Evolutionary conservation across 768 basidiomycete species (phyloP), one percentile per base, ranked within the genome.

Genomic region (Dacryopinax primogenitus): DNA sequence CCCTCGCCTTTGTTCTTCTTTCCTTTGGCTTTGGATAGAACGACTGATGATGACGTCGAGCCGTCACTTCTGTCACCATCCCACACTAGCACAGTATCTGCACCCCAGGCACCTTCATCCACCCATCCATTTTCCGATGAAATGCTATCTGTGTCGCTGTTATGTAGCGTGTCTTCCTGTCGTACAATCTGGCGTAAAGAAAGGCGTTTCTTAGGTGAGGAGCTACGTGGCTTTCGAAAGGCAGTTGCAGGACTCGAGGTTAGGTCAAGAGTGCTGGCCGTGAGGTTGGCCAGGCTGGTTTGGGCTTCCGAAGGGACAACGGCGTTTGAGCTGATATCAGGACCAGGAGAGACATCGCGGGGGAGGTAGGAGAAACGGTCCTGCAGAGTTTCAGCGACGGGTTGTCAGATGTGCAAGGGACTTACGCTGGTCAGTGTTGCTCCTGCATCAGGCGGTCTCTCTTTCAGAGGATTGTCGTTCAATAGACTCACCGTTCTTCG

Each of bases 371-470:
- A 58, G 51, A 58, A 32, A 32, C 15, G 12, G 51, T 13, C 51
- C 51, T 58, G 51, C 51, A 58, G 30, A 58, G 51, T 58, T 58
- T 58, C 51, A 58, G 51, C 3, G n/a, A 58, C 13, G 26, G 51
- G 32, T 26, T 21, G 9, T 9, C 26, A 30, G 9, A 21, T 9
- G 11, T 2, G 6, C 9, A 58, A 30, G 9, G 15, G 26, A 58
- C 51, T 58, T 15, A 58, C 51, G 51, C 51, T 58, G 9, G 51
- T 11, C 11, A 32, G n/a, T n/a, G n/a, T n/a, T n/a, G n/a, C n/a
- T n/a, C n/a, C n/a, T n/a, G n/a, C n/a, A n/a, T n/a, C 23, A 13
- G 51, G 3, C 9, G 51, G 51, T 32, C 32, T 58, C 26, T 32
- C 30, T 30, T 28, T 7, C 3, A 32, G 51, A 9, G 51, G 15